Base-by-base conservation (phyloP, 1,139 yeast species). In the Sugiyamaella xylanicola region DNA sequence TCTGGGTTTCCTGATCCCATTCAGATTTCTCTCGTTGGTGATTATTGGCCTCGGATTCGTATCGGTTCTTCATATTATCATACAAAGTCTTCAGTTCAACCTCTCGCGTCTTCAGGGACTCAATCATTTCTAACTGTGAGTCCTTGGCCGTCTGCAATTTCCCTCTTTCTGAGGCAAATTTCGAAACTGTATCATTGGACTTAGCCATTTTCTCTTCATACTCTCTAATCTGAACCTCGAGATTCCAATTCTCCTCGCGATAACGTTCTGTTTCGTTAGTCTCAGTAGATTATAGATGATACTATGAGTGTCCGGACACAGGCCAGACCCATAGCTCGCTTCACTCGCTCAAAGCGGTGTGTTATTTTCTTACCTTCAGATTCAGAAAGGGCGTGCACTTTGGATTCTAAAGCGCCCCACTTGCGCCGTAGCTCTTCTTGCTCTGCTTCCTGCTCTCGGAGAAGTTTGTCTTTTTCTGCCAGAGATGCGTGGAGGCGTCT, bases 241-340 rank as follows among this genome's bases (percentile, higher is more conserved):
- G 76, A 64, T 87, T 89, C 96, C 96, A 89, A 65, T 85, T 87
- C 56, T 81, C 80, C 63, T 87, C 92, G 66, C 84, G 85, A 61
- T 81, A 74, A 36, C 77, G 76, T 54, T 79, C 80, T 67, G 36
- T 47, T 39, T 11, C 51, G 20, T n/a, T 32, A 45, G 41, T 56
- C 56, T 32, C 29, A n/a, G n/a, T n/a, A n/a, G n/a, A n/a, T n/a
- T n/a, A n/a, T n/a, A n/a, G n/a, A n/a, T n/a, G n/a, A n/a, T n/a
- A n/a, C n/a, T n/a, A n/a, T n/a, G n/a, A n/a, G n/a, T n/a, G n/a
- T n/a, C n/a, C n/a, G n/a, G n/a, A n/a, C n/a, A n/a, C n/a, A n/a
- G n/a, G n/a, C n/a, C n/a, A n/a, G n/a, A n/a, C n/a, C n/a, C n/a
- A n/a, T n/a, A n/a, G n/a, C n/a, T n/a, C n/a, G n/a, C n/a, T n/a